Evolutionary conservation across 2,329 filamentous ascomycete genomes (phyloP).

Genomic region (Chaetothyriales sp.): DNA sequence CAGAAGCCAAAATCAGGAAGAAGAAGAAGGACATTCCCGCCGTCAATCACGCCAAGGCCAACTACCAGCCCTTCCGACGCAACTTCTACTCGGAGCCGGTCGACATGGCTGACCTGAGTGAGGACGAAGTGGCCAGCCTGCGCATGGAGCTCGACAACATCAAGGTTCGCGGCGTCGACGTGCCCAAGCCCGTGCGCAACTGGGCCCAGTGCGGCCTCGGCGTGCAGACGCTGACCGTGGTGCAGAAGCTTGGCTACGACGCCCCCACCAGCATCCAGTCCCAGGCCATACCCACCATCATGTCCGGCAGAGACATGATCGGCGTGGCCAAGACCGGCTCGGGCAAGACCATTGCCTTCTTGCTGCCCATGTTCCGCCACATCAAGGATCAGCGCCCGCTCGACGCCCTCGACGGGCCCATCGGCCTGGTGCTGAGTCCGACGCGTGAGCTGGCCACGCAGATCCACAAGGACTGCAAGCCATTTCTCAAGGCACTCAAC

Average conservation of each 20-base stretch:
- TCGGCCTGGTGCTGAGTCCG: constrained; percentile 81
- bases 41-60: constrained; percentile 73
- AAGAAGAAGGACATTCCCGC: constrained; percentile 94
- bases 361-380: constrained; percentile 94
- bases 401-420: constrained; percentile 71
- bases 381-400: constrained; percentile 84
- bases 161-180: constrained; percentile 75
- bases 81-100: constrained; percentile 87
- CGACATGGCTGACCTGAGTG: constrained; percentile 68
- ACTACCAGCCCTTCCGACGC: constrained; percentile 77
- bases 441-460: constrained; percentile 88
- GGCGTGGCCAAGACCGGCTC: constrained; percentile 98
- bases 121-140: constrained; percentile 68
- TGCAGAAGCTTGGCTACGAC: constrained; percentile 68
- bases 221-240: constrained; percentile 72
- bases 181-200: constrained; percentile 87
- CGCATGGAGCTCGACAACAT: constrained; percentile 87
- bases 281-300: constrained; percentile 85
- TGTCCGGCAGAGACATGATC: constrained; percentile 93
- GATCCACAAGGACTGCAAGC: constrained; percentile 88
- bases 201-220: constrained; percentile 93
- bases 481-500: constrained; percentile 75
- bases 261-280: constrained; percentile 88
- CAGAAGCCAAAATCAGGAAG: constrained; percentile 26
- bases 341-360: constrained; percentile 90